These are phyloP conservation scores for Coffea eugenioides DNA, from an alignment of 257 asterid genomes.

Conservation along the genomic window DNA sequence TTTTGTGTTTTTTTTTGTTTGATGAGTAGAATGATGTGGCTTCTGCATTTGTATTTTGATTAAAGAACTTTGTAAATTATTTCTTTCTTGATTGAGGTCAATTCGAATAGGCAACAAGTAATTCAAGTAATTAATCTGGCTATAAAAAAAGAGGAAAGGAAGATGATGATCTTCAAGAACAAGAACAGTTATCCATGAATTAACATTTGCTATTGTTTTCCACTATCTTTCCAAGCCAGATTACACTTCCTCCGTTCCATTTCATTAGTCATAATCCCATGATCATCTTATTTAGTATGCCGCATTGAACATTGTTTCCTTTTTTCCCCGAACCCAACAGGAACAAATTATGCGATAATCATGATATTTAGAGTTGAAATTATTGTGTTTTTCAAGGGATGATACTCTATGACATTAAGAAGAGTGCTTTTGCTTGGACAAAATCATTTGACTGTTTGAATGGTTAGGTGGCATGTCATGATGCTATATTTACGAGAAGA, in stretches of 20 bases:
- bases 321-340: neutral
- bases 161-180: neutral
- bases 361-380: neutral
- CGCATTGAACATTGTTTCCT: neutral
- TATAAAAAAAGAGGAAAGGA: neutral
- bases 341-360: conserved; percentile 20
- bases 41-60: conserved; percentile 10
- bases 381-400: neutral
- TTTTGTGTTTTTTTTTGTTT: conserved; percentile 7
- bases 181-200: neutral
- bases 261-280: neutral
- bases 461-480: conserved; percentile 14
- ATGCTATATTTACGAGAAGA: neutral
- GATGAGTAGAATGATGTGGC: conserved; percentile 20
- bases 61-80: conserved; percentile 23
- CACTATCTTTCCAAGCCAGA: neutral
- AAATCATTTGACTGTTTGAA: conserved; percentile 18
- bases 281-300: neutral
- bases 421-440: conserved; percentile 9
- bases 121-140: neutral
- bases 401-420: neutral
- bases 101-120: neutral
- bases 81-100: conserved; percentile 10
- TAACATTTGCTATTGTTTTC: neutral
- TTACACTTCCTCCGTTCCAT: neutral